Evolutionary conservation across 1,284 basidiomycete genomes (phyloP), one percentile per base, ranked within the genome.

Genomic region (Cryptococcus sp.): DNA sequence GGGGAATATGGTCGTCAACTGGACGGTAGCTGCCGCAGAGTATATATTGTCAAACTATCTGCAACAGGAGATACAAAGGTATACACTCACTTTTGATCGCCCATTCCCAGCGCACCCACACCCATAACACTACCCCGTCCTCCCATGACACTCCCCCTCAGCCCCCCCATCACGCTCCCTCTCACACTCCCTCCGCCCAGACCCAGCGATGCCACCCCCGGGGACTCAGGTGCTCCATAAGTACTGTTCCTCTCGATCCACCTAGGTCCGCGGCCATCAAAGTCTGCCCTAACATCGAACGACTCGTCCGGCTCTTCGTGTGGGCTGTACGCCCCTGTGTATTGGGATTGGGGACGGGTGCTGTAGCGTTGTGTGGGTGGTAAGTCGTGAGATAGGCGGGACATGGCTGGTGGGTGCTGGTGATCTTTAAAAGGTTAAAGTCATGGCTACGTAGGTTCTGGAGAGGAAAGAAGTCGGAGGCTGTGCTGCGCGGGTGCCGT

Each of bases 261-360:
- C 61, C 82, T 80, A 20, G 89, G 91, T 0, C 91, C 91, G 4
- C 83, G 73, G 64, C 92, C 93, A 79, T 94, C 92, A 75, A 94
- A 94, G 78, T 94, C 91, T 9, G 90, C 89, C 70, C 86, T 89
- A 38, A 94, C 85, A 69, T 94, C 88, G 82, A 88, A 92, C 7
- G 81, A 79, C 33, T 79, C 82, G 44, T 85, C 85, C 13, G 37
- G 72, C 71, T 70, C 68, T 56, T 70, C 68, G 0, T 51, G 50
- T 2, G 53, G 50, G n/a, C 70, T 70, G 45, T 71, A 63, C 46
- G 65, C 66, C 21, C 64, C 49, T 15, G 56, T 50, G n/a, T 45
- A 33, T 4, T 49, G 42, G 2, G 38, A 45, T 56, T 11, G 18
- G 39, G 18, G 42, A 18, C 38, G 35, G 33, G 21, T 23, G n/a